Evolutionary conservation across 257 asterid species (phyloP), one percentile per base, ranked within the genome.

Genomic region (Salvia splendens): DNA sequence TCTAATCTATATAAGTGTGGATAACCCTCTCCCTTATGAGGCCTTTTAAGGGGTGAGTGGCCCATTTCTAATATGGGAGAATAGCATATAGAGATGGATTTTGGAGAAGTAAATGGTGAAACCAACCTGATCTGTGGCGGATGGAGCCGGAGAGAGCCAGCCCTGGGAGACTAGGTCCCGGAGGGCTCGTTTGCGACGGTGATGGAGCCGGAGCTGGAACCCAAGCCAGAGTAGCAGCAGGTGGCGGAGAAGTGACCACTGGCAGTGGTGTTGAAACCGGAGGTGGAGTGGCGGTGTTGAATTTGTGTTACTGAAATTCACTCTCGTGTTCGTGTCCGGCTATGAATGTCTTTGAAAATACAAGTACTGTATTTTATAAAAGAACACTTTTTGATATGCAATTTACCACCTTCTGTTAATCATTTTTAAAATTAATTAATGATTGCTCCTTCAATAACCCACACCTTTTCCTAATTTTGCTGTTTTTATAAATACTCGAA

Each of bases 71-170:
- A n/a, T n/a, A n/a, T n/a, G n/a, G 30, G 1, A 24, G 30, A 24
- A 24, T 24, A 24, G 30, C 30, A 20, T 20, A 24, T 24, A 24
- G 30, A 24, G 30, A 24, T 14, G 30, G 30, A 45, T 38, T 32
- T 14, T n/a, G 16, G 41, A 46, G 0, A 12, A 3, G 8, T 12
- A n/a, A 20, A 42, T 17, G 52, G 40, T 12, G 40, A 8, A 0
- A 11, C 32, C 43, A 56, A 89, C 97, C 91, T 82, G 92, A 81
- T 91, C 92, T 6, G 81, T 73, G 59, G 89, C 81, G 4, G 83
- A 36, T 14, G 97, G 91, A 68, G 95, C 84, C 64, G 92, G 95
- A 33, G 92, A 77, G 8, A 77, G 71, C 15, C 65, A 77, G 71
- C 15, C 65, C 81, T 0, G 53, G 70, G 3, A 74, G 61, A 4